These are phyloP conservation scores for Euclidium syriacum DNA, from an alignment of 345 rosid species.

Conservation along the genomic window DNA sequence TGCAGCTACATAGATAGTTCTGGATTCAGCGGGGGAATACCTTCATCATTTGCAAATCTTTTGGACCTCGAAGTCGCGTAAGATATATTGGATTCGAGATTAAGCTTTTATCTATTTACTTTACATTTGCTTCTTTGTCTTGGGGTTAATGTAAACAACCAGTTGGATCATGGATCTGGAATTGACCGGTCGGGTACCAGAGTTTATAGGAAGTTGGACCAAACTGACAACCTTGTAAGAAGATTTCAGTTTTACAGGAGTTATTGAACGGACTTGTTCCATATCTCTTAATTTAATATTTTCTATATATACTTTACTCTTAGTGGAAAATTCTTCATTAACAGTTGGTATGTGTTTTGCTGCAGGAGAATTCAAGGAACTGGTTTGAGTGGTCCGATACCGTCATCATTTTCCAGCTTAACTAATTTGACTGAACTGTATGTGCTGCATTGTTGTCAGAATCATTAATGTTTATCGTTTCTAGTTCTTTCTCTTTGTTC, in stretches of 20 bases:
- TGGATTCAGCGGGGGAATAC: conserved; percentile 56
- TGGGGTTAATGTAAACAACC: not conserved
- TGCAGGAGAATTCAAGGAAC: conserved; percentile 57
- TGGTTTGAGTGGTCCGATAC: conserved; percentile 55
- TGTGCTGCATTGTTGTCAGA: conserved; percentile 28
- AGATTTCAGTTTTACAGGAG: not conserved
- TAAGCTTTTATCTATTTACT: not conserved
- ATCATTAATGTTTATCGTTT: not conserved
- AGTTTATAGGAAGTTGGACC: conserved; percentile 53
- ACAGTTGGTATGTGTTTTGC: not conserved
- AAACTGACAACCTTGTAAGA: conserved; percentile 43
- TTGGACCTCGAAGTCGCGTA: conserved; percentile 25
- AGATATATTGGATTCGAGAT: not conserved
- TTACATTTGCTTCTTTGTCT: not conserved
- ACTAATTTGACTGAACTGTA: conserved; percentile 48
- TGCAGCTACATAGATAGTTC: conserved; percentile 52
- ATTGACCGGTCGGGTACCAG: conserved; percentile 50
- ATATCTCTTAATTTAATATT: too few relatives aligned
- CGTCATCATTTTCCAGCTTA: conserved; percentile 49
- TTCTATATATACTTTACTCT: too few relatives aligned
- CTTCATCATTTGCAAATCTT: conserved; percentile 43
- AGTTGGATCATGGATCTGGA: conserved; percentile 44
- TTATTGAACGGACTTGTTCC: not conserved
- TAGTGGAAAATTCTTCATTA: not conserved
- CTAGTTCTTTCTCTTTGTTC: too few relatives aligned